A percentile compares a stretch with the other conserved stretches of the same genome.
phyloP scores from a whole-genome alignment of 495 filamentous ascomycete species.

The Penicillium bovifimosum region DNA sequence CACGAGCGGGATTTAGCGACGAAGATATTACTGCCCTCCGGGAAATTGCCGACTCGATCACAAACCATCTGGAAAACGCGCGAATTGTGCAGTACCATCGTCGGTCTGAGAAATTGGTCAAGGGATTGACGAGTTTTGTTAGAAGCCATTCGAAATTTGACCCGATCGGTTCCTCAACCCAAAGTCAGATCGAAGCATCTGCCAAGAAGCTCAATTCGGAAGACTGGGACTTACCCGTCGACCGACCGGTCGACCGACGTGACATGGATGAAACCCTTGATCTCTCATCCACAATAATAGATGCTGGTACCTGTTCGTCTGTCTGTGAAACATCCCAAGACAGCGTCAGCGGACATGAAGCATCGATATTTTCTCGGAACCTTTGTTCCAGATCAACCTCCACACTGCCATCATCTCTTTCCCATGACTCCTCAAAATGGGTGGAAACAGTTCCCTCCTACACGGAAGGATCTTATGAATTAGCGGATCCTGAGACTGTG shows the following conservation, averaged over 20 bases:
- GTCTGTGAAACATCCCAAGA: not conserved
- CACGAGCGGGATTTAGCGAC: constrained; percentile 26
- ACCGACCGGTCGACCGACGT: not conserved
- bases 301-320: not conserved
- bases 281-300: not conserved
- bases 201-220: not conserved
- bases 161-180: not conserved
- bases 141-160: constrained; percentile 6
- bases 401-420: constrained; percentile 8
- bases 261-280: not conserved
- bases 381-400: not conserved
- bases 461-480: not conserved
- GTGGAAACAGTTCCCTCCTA: not conserved
- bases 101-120: constrained; percentile 14
- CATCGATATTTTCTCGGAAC: not conserved
- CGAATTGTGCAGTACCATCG: constrained; percentile 7
- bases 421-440: constrained; percentile 1
- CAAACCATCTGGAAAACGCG: constrained; percentile 22
- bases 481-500: not conserved
- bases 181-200: not conserved
- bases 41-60: constrained; percentile 20
- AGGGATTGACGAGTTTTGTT: constrained; percentile 19
- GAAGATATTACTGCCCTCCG: constrained; percentile 20
- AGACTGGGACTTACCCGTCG: not conserved
- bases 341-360: not conserved